Base-by-base conservation (phyloP, 768 basidiomycete genomes). In the Boletus fagicola region DNA sequence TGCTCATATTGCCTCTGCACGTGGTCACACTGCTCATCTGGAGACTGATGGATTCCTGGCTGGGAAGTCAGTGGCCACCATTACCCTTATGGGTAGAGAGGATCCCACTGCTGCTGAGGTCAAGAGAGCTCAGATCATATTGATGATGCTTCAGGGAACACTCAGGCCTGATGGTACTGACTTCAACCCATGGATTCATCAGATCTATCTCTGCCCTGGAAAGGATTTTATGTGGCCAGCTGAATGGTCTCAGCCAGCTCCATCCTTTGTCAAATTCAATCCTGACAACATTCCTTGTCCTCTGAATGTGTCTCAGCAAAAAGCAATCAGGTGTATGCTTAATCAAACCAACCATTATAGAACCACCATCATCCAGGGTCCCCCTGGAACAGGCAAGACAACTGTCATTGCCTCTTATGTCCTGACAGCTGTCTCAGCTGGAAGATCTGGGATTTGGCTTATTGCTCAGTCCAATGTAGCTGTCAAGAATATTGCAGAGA, bases 401-500 rank as follows among this genome's bases (percentile, higher is more conserved):
- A 83, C 84, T 43, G 87, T 88, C 2, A 89, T 89, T 71, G 83
- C 84, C 12, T 75, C 80, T 7, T 87, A 76, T 78, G 84, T 86
- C 12, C 69, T 78, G 22, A 72, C 74, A 61, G 79, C 83, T 39
- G 64, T 80, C 24, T 60, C 68, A 28, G 64, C 64, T 47, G 75
- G 75, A 0, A 65, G 70, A 20, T 62, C 68, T 59, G 84, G 87
- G 0, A 83, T 92, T 13, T 94, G 90, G 88, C 81, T 94, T 6
- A 76, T 91, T 65, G 89, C 92, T 35, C 88, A 94, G 65, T 88
- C 87, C 18, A 94, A 94, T 76, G 83, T 93, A 49, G 92, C 90
- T 47, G 92, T 93, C 22, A 92, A 91, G 71, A 93, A 94, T 62
- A 92, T 94, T 74, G 91, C 89, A 51, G 87, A 90, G 65, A 90